phyloP scores from a whole-genome alignment of 768 basidiomycete genomes.

The Suillus plorans region DNA sequence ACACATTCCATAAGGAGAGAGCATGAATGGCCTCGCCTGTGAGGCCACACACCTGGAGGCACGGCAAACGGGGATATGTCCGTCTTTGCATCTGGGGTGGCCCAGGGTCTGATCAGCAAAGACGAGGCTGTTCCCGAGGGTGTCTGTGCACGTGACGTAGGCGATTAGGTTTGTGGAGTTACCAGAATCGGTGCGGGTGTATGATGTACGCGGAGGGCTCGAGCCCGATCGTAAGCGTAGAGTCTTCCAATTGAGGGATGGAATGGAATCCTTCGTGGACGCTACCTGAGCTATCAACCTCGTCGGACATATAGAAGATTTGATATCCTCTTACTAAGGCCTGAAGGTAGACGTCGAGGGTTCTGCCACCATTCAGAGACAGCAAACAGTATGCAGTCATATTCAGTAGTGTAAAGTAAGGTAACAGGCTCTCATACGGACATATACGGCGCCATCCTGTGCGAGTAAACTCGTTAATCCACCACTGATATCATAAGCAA shows the following conservation, averaged over 20 bases:
- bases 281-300: slow-evolving; percentile 47
- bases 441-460: slow-evolving; percentile 83
- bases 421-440: slow-evolving; percentile 47
- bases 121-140: slow-evolving; percentile 67
- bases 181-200: slow-evolving; percentile 27
- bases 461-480: slow-evolving; percentile 11
- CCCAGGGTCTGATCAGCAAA: slow-evolving; percentile 59
- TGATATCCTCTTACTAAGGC: background rate
- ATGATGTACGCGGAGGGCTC: slow-evolving; percentile 75
- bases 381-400: background rate
- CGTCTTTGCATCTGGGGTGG: slow-evolving; percentile 20
- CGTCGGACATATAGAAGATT: slow-evolving; percentile 1
- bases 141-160: slow-evolving; percentile 81
- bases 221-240: slow-evolving; percentile 64
- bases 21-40: slow-evolving; percentile 78
- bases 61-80: slow-evolving; percentile 47
- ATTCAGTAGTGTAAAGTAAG: background rate
- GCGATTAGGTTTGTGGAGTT: slow-evolving; percentile 50
- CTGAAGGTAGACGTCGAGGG: background rate
- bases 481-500: slow-evolving; percentile 19
- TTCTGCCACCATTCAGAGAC: background rate
- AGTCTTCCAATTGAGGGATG: slow-evolving; percentile 72
- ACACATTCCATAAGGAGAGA: slow-evolving; percentile 77
- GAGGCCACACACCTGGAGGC: slow-evolving; percentile 69
- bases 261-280: slow-evolving; percentile 46